These are phyloP conservation scores for Orbilia javanica DNA, from an alignment of 2,329 filamentous ascomycete genomes.

Conservation along the genomic window DNA sequence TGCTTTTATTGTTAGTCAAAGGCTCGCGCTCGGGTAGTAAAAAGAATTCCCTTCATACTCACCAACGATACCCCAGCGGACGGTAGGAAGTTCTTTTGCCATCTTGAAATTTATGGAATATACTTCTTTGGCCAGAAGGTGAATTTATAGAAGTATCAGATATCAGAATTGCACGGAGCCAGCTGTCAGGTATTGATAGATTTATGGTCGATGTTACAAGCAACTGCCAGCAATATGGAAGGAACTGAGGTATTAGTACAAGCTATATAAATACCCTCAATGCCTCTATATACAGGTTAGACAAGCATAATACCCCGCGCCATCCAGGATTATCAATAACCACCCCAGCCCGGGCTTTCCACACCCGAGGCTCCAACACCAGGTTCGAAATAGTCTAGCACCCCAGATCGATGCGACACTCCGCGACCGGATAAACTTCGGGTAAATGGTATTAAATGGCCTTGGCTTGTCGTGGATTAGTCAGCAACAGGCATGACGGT, in stretches of 20 bases:
- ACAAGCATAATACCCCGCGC: slow-evolving; percentile 24
- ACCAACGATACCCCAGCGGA: slow-evolving; percentile 51
- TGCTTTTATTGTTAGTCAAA: slow-evolving; percentile 65
- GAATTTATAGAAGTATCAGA: too few species aligned
- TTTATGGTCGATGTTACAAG: not conserved
- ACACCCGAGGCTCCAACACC: slow-evolving; percentile 3
- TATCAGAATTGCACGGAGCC: too few species aligned
- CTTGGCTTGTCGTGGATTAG: not conserved
- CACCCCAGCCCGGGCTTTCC: slow-evolving; percentile 9
- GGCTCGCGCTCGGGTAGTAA: slow-evolving; percentile 54
- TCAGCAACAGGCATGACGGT: too few species aligned
- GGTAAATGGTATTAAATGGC: slow-evolving; percentile 31
- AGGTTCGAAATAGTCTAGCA: not conserved
- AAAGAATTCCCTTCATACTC: not conserved
- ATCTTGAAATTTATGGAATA: slow-evolving; percentile 1
- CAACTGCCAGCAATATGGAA: not conserved
- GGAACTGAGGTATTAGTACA: not conserved
- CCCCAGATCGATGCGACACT: not conserved
- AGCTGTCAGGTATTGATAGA: not conserved
- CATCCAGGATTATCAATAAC: not conserved
- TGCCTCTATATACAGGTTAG: not conserved
- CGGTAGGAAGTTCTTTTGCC: slow-evolving; percentile 35
- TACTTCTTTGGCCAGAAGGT: not conserved
- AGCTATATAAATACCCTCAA: too few species aligned
- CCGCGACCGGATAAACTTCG: slow-evolving; percentile 47